These are phyloP conservation scores for Ophiosphaerella korrae DNA, from an alignment of 2,329 filamentous ascomycete genomes.

Conservation along the genomic window DNA sequence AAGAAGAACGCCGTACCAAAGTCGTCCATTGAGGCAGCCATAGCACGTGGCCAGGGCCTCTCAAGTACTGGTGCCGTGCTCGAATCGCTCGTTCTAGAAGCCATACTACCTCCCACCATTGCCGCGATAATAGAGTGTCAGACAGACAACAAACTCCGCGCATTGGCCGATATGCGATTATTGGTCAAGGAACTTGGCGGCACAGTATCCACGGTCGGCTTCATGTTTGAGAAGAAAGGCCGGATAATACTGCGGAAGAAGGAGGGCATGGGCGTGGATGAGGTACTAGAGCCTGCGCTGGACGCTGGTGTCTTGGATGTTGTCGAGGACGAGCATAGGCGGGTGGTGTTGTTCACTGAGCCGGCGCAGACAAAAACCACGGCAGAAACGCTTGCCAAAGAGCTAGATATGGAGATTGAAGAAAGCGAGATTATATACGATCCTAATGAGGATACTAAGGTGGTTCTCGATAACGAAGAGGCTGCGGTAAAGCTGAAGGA, in stretches of 20 bases:
- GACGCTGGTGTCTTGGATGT: constrained; percentile 83
- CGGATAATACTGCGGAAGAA: constrained; percentile 70
- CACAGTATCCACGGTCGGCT: constrained; percentile 73
- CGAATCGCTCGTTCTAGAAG: constrained; percentile 79
- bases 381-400: constrained; percentile 66
- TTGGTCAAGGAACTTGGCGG: constrained; percentile 75
- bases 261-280: constrained; percentile 64
- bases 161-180: constrained; percentile 72
- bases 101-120: constrained; percentile 73
- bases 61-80: constrained; percentile 75
- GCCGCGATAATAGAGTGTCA: constrained; percentile 84
- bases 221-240: constrained; percentile 84
- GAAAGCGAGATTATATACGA: constrained; percentile 84
- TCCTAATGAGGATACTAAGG: constrained; percentile 78
- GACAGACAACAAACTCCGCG: constrained; percentile 78
- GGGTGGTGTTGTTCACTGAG: constrained; percentile 73
- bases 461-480: constrained; percentile 63
- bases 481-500: constrained; percentile 62
- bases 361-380: constrained; percentile 68
- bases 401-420: constrained; percentile 69
- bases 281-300: constrained; percentile 79
- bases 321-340: constrained; percentile 69
- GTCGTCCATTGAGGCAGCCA: constrained; percentile 78
- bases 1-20: constrained; percentile 90
- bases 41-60: constrained; percentile 86